Percentiles rank a stretch among this genome's conserved stretches.
Conservation (phyloP, 148 eudicot genomes). For the Suaeda aralocaspica region DNA sequence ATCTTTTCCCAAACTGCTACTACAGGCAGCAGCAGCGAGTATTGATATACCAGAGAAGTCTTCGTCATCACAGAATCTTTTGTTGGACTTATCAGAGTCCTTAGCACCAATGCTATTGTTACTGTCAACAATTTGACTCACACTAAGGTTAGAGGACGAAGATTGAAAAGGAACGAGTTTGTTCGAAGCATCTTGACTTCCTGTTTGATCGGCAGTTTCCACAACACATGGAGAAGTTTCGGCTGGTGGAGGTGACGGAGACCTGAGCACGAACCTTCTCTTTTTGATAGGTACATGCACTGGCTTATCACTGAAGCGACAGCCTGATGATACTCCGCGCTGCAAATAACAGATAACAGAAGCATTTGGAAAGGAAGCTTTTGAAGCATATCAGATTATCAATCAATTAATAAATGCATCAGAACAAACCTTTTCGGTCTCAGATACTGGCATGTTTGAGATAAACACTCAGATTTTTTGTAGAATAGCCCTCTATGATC, state of each 20-base stretch:
- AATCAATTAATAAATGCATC: not conserved
- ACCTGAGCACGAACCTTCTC: conserved; percentile 36
- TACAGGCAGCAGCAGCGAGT: conserved; percentile 86
- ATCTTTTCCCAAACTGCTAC: conserved; percentile 40
- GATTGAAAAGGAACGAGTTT: conserved; percentile 11
- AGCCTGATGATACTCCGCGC: conserved; percentile 27
- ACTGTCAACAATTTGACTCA: conserved; percentile 11
- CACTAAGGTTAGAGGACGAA: conserved; percentile 13
- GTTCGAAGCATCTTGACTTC: conserved; percentile 11
- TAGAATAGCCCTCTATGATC: not conserved
- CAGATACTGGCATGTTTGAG: conserved; percentile 25
- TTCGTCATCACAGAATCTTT: conserved; percentile 22
- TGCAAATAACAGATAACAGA: conserved; percentile 23
- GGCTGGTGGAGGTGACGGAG: conserved; percentile 32
- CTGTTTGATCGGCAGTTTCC: conserved; percentile 7
- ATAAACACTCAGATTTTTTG: conserved; percentile 9
- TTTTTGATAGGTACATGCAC: conserved; percentile 48
- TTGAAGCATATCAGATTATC: not conserved
- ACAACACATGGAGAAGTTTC: conserved; percentile 10
- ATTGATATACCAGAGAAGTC: conserved; percentile 78
- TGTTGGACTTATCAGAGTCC: conserved; percentile 13
- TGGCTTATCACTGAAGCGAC: conserved; percentile 31
- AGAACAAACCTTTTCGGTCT: conserved; percentile 31
- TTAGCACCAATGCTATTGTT: not conserved
- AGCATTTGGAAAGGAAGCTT: not conserved